Evolutionary conservation across 2,329 filamentous ascomycete species (phyloP).

Genomic region (Aspergillus sp.): DNA sequence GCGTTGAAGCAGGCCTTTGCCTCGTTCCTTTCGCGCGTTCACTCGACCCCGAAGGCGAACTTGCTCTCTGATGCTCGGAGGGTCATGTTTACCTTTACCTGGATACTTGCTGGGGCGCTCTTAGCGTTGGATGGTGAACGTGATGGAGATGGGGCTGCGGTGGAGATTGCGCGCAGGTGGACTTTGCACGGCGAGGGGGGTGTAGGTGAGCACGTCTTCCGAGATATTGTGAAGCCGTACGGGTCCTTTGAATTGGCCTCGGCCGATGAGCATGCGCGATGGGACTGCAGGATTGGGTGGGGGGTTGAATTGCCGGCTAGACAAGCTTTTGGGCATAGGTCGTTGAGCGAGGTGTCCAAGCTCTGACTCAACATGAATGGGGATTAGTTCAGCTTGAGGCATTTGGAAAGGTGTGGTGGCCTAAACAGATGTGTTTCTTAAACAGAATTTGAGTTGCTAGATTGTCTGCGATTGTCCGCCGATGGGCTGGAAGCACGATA

Average conservation of each 20-base stretch:
- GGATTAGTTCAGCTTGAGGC: conserved; percentile 52
- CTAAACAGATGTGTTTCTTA: no score
- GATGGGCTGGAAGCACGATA: no score
- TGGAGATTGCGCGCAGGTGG: conserved; percentile 41
- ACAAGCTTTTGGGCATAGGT: conserved; percentile 4
- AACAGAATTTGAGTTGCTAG: no score
- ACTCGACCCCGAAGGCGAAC: not conserved
- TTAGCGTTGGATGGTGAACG: conserved; percentile 39
- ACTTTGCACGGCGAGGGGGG: conserved; percentile 26
- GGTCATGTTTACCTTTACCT: conserved; percentile 36
- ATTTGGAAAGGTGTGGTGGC: no score
- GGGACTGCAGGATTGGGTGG: conserved; percentile 31
- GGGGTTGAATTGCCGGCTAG: conserved; percentile 1
- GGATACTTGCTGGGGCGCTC: conserved; percentile 34
- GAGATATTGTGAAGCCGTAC: conserved; percentile 21
- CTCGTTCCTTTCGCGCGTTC: not conserved
- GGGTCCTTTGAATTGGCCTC: not conserved
- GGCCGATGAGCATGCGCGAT: conserved; percentile 17
- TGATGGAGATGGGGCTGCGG: conserved; percentile 30
- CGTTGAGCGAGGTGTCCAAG: not conserved
- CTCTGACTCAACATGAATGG: no score
- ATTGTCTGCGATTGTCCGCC: no score
- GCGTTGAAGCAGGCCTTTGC: not conserved
- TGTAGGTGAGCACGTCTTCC: conserved; percentile 15
- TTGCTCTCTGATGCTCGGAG: conserved; percentile 28